These are phyloP conservation scores for Cladosporium sphaerospermum DNA, from an alignment of 2,329 filamentous ascomycete species.

Conservation along the genomic window DNA sequence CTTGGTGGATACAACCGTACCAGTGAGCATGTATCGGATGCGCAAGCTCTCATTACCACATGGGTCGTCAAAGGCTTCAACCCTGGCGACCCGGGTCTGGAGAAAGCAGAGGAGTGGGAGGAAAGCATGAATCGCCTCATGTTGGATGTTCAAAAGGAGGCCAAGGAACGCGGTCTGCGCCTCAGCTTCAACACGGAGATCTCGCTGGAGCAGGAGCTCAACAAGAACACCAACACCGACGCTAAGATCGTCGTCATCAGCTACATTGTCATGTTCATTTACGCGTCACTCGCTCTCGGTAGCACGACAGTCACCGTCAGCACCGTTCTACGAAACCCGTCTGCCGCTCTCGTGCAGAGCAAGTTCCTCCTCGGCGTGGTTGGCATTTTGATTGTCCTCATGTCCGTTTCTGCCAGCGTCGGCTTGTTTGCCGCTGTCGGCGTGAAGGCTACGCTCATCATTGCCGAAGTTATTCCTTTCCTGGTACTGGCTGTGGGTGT, in stretches of 20 bases:
- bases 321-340: conserved; percentile 74
- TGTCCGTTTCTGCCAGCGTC: conserved; percentile 94
- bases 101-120: conserved; percentile 84
- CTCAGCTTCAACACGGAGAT: conserved; percentile 94
- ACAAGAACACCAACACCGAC: conserved; percentile 97
- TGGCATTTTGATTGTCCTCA: conserved; percentile 89
- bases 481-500: conserved; percentile 93
- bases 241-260: conserved; percentile 94
- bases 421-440: conserved; percentile 88
- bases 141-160: conserved; percentile 73
- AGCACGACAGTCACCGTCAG: conserved; percentile 74
- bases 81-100: conserved; percentile 65
- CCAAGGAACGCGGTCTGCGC: conserved; percentile 67
- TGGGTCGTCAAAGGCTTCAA: conserved; percentile 89
- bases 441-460: conserved; percentile 93
- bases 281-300: conserved; percentile 86
- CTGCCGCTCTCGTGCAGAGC: conserved; percentile 82
- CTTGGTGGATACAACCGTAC: conserved; percentile 70
- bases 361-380: conserved; percentile 95
- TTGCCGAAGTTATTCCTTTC: conserved; percentile 97
- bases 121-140: conserved; percentile 67
- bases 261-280: conserved; percentile 98
- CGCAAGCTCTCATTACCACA: conserved; percentile 76
- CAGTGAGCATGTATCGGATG: conserved; percentile 55
- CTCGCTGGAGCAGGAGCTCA: conserved; percentile 89